These are phyloP conservation scores for Magnaporthiopsis poae DNA, from an alignment of 2,329 filamentous ascomycete species.

Conservation along the genomic window DNA sequence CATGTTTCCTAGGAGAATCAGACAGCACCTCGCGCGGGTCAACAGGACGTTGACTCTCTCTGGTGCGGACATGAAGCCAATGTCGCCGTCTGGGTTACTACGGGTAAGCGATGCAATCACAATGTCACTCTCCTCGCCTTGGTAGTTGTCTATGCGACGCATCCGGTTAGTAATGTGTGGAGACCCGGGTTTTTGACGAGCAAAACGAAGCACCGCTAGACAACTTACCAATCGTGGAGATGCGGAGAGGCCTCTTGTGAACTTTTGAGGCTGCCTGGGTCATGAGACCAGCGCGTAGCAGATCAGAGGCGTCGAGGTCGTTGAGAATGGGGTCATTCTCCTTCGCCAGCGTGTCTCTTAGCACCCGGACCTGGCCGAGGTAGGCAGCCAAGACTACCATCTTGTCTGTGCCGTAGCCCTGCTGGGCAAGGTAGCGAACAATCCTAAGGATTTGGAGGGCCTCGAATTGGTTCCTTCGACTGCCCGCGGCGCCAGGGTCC, in stretches of 20 bases:
- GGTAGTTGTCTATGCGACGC: slow-evolving; percentile 55
- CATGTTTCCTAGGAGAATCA: slow-evolving; percentile 63
- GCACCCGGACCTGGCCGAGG: slow-evolving; percentile 53
- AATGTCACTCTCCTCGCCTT: slow-evolving; percentile 67
- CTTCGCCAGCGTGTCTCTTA: slow-evolving; percentile 41
- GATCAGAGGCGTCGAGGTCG: slow-evolving; percentile 56
- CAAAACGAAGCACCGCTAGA: background rate
- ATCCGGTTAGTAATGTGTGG: slow-evolving; percentile 2
- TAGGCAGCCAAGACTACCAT: slow-evolving; percentile 65
- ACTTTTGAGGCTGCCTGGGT: slow-evolving; percentile 40
- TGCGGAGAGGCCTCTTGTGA: slow-evolving; percentile 41
- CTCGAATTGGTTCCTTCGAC: slow-evolving; percentile 56
- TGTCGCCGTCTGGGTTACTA: slow-evolving; percentile 53
- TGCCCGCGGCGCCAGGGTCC: slow-evolving; percentile 39
- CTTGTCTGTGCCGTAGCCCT: slow-evolving; percentile 56
- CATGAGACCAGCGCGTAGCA: slow-evolving; percentile 54
- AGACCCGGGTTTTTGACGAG: background rate
- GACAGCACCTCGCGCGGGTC: slow-evolving; percentile 52
- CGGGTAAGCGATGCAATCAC: slow-evolving; percentile 59
- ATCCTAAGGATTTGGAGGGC: slow-evolving; percentile 54
- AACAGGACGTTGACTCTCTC: slow-evolving; percentile 62
- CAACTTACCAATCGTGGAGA: slow-evolving; percentile 59
- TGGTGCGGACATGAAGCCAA: slow-evolving; percentile 59
- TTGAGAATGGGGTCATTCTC: slow-evolving; percentile 57
- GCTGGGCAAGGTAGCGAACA: slow-evolving; percentile 59